Evolutionary conservation across 1,284 basidiomycete genomes (phyloP).

Genomic region (Cryptococcus deneoformans): DNA sequence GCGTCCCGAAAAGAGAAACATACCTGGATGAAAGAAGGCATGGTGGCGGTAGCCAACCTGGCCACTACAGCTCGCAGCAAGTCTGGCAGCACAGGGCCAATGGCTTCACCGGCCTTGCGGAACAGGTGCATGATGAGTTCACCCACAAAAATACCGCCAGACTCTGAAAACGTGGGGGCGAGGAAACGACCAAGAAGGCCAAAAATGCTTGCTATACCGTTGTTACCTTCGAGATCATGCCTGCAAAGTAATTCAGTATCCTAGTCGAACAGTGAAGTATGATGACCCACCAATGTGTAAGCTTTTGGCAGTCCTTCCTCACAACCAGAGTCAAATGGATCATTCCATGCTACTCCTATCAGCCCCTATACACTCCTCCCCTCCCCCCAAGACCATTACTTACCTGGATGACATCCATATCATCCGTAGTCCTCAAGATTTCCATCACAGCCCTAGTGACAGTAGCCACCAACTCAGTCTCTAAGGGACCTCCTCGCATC

Average conservation of each 20-base stretch:
- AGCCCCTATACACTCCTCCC: neutral
- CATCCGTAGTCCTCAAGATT: conserved; percentile 64
- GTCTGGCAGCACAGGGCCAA: conserved; percentile 67
- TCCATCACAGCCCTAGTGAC: conserved; percentile 72
- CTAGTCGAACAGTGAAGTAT: neutral
- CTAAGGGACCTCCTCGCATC: conserved; percentile 63
- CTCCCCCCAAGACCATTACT: conserved; percentile 33
- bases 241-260: conserved; percentile 16
- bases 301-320: conserved; percentile 78
- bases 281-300: conserved; percentile 62
- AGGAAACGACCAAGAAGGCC: conserved; percentile 72
- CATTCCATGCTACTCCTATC: conserved; percentile 65
- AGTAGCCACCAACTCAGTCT: conserved; percentile 69
- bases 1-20: conserved; percentile 13
- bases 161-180: conserved; percentile 61
- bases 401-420: conserved; percentile 73
- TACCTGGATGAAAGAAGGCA: conserved; percentile 83
- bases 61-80: conserved; percentile 77
- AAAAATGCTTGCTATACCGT: conserved; percentile 71
- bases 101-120: conserved; percentile 69
- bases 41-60: conserved; percentile 77
- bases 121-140: conserved; percentile 92
- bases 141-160: conserved; percentile 86
- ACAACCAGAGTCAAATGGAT: conserved; percentile 77
- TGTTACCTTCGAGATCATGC: conserved; percentile 61